These are phyloP conservation scores for Nannochloropsis gaditana DNA, from an alignment of 108 stramenopile genomes.

Conservation along the genomic window DNA sequence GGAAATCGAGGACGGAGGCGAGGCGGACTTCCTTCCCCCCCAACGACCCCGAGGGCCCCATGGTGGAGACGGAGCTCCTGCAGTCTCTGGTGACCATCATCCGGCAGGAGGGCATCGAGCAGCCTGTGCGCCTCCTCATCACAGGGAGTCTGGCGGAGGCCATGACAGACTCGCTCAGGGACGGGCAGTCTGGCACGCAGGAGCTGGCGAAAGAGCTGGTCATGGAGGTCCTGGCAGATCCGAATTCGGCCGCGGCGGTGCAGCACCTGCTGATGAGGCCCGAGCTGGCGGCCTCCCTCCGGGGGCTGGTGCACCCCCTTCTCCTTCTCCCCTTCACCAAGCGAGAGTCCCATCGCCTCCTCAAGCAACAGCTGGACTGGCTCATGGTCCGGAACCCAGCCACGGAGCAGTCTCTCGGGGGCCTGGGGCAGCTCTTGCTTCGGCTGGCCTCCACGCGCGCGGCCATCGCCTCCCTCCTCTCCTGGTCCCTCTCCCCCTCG, in stretches of 20 bases:
- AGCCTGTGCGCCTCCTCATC: neutral
- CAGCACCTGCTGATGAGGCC: neutral
- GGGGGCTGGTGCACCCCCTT: neutral
- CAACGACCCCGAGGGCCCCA: conserved; percentile 14
- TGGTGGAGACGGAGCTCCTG: neutral
- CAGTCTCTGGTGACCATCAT: neutral
- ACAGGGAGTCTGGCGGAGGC: neutral
- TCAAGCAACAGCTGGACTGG: neutral
- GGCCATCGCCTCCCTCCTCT: neutral
- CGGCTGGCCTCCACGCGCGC: neutral
- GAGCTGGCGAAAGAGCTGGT: conserved; percentile 19
- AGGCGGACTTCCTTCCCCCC: neutral
- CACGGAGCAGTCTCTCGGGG: neutral
- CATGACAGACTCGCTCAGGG: conserved; percentile 6
- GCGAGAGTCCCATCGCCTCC: neutral
- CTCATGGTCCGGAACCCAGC: neutral
- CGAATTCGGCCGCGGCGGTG: neutral
- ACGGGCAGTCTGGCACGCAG: neutral
- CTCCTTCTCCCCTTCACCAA: neutral
- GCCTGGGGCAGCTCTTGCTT: neutral
- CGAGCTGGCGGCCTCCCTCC: neutral
- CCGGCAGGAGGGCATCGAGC: conserved; percentile 7
- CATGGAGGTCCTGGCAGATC: neutral
- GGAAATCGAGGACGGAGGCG: neutral
- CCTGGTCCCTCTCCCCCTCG: neutral